These are phyloP conservation scores for Pythium apleroticum DNA, from an alignment of 352 stramenopile species.

Conservation along the genomic window DNA sequence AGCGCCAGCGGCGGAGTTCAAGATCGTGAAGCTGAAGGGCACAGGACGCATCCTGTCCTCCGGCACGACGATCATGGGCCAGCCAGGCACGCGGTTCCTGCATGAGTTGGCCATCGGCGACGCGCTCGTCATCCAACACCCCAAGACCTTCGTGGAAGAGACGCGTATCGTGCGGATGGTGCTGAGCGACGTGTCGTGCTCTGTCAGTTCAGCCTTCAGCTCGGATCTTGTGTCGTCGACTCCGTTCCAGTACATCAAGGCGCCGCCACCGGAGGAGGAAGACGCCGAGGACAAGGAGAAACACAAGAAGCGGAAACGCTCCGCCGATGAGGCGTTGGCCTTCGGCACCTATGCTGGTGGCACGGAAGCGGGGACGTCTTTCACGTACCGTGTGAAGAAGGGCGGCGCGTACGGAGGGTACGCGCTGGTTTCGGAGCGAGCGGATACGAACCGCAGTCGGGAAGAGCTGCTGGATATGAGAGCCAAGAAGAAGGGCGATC, in stretches of 20 bases:
- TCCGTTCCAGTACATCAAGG: slow-evolving; percentile 88
- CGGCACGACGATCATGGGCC: slow-evolving; percentile 87
- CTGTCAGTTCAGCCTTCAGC: slow-evolving; percentile 86
- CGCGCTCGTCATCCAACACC: slow-evolving; percentile 86
- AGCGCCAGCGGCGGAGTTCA: slow-evolving; percentile 38
- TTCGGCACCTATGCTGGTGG: slow-evolving; percentile 89
- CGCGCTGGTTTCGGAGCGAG: slow-evolving; percentile 81
- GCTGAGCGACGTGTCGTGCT: slow-evolving; percentile 84
- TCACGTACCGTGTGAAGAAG: slow-evolving; percentile 85
- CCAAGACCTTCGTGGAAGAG: slow-evolving; percentile 83
- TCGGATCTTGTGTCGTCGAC: slow-evolving; percentile 89
- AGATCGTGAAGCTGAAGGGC: slow-evolving; percentile 77
- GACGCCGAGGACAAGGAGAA: slow-evolving; percentile 38
- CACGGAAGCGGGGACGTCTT: slow-evolving; percentile 70
- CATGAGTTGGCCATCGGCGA: slow-evolving; percentile 80
- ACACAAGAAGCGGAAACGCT: slow-evolving; percentile 53
- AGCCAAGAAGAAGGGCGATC: slow-evolving; percentile 87
- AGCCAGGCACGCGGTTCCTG: slow-evolving; percentile 81
- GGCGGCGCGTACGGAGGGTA: slow-evolving; percentile 82
- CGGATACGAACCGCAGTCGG: slow-evolving; percentile 60
- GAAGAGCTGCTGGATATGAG: slow-evolving; percentile 87
- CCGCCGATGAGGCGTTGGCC: slow-evolving; percentile 56
- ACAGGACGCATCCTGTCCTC: slow-evolving; percentile 83
- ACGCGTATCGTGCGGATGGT: slow-evolving; percentile 91
- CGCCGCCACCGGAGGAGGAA: slow-evolving; percentile 63